Conservation (phyloP, 1,139 yeast species). For the Saccharomycopsis hybrid region DNA sequence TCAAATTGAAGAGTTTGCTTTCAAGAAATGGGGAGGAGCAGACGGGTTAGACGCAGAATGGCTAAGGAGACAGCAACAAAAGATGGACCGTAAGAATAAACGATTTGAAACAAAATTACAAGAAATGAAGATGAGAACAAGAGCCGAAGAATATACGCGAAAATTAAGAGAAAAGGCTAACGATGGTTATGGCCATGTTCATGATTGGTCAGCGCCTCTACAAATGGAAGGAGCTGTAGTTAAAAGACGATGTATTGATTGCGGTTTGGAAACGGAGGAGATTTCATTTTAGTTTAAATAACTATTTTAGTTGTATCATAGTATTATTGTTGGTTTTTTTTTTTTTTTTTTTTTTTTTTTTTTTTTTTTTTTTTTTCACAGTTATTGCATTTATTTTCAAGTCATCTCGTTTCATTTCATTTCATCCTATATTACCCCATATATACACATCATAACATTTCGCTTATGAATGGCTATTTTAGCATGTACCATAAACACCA, state of each 20-base stretch:
- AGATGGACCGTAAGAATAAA: constrained; percentile 69
- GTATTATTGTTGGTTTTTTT: no score
- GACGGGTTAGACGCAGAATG: constrained; percentile 90
- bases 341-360: no score
- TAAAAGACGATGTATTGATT: constrained; percentile 62
- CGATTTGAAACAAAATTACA: constrained; percentile 66
- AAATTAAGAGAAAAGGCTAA: constrained; percentile 47
- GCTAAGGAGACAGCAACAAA: constrained; percentile 70
- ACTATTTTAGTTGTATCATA: no score
- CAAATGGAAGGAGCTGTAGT: constrained; percentile 41
- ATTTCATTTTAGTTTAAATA: constrained; percentile 30
- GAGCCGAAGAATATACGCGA: constrained; percentile 87
- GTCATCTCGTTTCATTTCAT: no score
- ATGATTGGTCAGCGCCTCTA: constrained; percentile 48
- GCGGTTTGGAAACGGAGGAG: constrained; percentile 86
- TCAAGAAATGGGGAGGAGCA: constrained; percentile 90
- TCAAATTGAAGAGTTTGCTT: constrained; percentile 89
- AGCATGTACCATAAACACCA: no score
- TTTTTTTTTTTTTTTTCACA: no score
- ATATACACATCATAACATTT: no score
- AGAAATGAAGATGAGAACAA: constrained; percentile 83
- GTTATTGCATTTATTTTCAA: no score
- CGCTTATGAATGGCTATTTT: no score
- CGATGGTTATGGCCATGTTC: constrained; percentile 56
- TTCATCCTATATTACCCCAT: no score